phyloP scores from a whole-genome alignment of 257 asterid species.

The Cinchona pubescens region DNA sequence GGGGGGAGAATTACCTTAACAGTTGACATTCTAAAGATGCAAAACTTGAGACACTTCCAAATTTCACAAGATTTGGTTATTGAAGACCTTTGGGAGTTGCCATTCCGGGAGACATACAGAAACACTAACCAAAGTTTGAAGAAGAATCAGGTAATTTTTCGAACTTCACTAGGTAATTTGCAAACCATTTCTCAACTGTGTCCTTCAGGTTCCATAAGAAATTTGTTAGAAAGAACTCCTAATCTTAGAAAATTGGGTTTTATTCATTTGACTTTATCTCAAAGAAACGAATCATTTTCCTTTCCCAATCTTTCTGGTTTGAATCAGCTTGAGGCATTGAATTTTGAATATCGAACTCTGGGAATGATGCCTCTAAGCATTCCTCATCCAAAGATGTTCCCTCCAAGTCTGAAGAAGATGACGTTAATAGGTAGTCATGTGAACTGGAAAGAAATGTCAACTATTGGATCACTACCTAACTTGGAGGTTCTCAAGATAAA shows the following conservation, averaged over 20 bases:
- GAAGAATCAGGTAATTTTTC: not conserved
- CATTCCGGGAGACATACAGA: not conserved
- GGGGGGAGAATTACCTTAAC: not conserved
- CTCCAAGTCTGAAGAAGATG: not conserved
- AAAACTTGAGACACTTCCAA: conserved; percentile 6
- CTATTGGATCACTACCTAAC: not conserved
- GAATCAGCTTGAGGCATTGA: not conserved
- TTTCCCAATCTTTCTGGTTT: not conserved
- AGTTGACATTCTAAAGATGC: not conserved
- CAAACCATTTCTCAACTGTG: not conserved
- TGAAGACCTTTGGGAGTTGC: not conserved
- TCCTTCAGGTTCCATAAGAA: not conserved
- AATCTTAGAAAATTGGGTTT: conserved; percentile 3
- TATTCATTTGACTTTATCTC: conserved; percentile 5
- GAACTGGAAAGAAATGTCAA: not conserved
- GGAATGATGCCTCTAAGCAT: not conserved
- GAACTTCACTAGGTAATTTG: not conserved
- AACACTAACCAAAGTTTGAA: not conserved
- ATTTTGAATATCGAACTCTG: conserved; percentile 1
- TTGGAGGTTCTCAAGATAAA: conserved; percentile 12
- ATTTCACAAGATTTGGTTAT: not conserved
- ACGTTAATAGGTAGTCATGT: conserved; percentile 5
- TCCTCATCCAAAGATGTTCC: not conserved
- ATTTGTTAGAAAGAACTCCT: not conserved
- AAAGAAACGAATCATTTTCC: not conserved